Evolutionary conservation across 306 rosid genomes (phyloP), one percentile per base, ranked within the genome.

Genomic region (Aeschynomene evenia): DNA sequence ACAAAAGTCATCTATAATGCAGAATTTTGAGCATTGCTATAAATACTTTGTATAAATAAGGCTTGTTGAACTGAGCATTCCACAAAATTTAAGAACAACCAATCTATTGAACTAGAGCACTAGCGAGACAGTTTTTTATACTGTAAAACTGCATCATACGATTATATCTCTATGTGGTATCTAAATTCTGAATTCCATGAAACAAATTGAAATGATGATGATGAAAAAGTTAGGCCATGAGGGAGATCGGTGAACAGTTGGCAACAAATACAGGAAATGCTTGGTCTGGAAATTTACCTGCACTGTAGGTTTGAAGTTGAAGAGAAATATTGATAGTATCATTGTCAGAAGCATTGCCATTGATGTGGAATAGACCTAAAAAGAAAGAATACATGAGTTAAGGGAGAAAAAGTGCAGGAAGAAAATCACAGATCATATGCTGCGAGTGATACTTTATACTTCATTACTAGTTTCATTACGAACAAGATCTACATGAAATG

Each of bases 301-400:
- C 74, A 92, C 51, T 5, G 93, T 88, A 70, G 96, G 98, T 66
- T 86, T 88, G 87, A 89, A 90, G 71, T 77, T 80, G 82, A 92
- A 92, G 75, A 92, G 96, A 80, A 79, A 86, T 45, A 83, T 68
- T 6, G 98, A 92, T 34, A 92, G 68, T 62, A 88, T 74, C 82
- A 85, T 92, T 4, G 96, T 92, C 68, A 92, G 86, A 34, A 89
- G 91, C 98, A 92, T 92, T 12, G 98, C 98, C 98, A 92, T 92
- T 71, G 98, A 92, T 31, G 96, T 92, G 45, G 98, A 88, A 69
- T 92, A 92, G 63, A 92, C 96, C 96, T 80, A 64, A 72, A 20
- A 36, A 70, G 58, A 24, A 63, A 23, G 40, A 50, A 50, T 23
- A 56, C 31, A 14, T n/a, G 50, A 29, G 58, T 81, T 56, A 68